Conservation (phyloP, 495 filamentous ascomycete genomes). For the Aspergillus cavernicola region DNA sequence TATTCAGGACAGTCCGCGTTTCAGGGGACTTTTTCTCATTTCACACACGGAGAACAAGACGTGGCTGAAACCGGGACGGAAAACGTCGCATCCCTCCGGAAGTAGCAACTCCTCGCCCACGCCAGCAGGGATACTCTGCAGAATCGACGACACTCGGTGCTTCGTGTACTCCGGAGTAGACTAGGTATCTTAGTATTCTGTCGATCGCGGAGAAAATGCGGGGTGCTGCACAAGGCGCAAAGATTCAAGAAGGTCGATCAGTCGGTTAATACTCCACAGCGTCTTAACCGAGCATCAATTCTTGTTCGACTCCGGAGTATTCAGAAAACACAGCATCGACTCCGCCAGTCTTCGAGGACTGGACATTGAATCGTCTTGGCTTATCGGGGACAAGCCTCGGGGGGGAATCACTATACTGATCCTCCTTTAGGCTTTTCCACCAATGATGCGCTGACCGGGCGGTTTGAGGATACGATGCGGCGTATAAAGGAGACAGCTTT, state of each 20-base stretch:
- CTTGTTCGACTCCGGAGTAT: neutral
- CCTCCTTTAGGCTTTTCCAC: neutral
- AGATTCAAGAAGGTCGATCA: neutral
- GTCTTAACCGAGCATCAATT: neutral
- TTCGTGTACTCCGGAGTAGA: neutral
- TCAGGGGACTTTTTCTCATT: neutral
- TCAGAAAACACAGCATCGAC: neutral
- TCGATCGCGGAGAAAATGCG: slow-evolving; percentile 9
- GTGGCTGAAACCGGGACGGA: neutral
- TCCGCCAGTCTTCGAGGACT: neutral
- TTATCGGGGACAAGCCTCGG: neutral
- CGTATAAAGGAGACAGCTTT: too few species aligned
- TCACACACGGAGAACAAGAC: neutral
- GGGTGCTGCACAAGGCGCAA: slow-evolving; percentile 1
- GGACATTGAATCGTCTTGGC: neutral
- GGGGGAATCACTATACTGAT: neutral
- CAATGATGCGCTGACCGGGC: neutral
- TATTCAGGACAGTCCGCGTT: neutral
- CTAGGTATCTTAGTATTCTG: neutral
- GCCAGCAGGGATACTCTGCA: neutral
- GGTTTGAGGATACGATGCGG: too few species aligned
- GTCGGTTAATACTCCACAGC: neutral
- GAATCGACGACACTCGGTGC: slow-evolving; percentile 1
- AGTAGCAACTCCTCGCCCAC: neutral
- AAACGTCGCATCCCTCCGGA: neutral